Evolutionary conservation across 202 grass and related monocot genomes (phyloP).

Genomic region (Panicum hallii): DNA sequence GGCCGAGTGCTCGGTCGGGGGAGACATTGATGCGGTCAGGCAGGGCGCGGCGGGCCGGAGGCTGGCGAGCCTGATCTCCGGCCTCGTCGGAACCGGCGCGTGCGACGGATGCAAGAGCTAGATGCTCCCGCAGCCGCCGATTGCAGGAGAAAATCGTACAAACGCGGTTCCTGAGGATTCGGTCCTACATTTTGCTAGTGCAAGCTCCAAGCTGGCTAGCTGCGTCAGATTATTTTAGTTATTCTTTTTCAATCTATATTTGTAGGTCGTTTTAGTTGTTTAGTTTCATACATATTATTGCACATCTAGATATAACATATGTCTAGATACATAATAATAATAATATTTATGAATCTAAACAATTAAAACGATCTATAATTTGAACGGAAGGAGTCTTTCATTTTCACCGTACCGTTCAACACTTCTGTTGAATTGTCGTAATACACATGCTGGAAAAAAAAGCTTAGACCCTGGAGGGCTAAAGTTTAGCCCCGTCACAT

Average conservation of each 20-base stretch:
- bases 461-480: too few relatives aligned
- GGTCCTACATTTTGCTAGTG: neutral
- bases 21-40: conserved; percentile 48
- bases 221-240: neutral
- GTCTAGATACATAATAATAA: too few relatives aligned
- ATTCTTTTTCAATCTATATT: neutral
- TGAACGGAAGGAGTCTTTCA: neutral
- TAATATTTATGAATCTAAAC: too few relatives aligned
- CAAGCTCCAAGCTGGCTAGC: neutral
- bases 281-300: too few relatives aligned
- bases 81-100: conserved; percentile 22
- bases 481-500: too few relatives aligned
- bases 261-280: too few relatives aligned
- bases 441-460: neutral
- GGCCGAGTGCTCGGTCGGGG: conserved; percentile 40
- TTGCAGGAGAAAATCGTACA: conserved; percentile 3
- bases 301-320: too few relatives aligned
- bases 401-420: neutral
- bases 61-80: conserved; percentile 40
- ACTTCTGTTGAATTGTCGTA: neutral
- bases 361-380: too few relatives aligned
- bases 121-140: neutral
- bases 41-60: conserved; percentile 37
- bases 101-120: conserved; percentile 29
- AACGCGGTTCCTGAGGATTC: neutral